A percentile compares a stretch with the other conserved stretches of the same genome.
phyloP scores from a whole-genome alignment of 257 asterid species.

The Capsicum chinense region DNA sequence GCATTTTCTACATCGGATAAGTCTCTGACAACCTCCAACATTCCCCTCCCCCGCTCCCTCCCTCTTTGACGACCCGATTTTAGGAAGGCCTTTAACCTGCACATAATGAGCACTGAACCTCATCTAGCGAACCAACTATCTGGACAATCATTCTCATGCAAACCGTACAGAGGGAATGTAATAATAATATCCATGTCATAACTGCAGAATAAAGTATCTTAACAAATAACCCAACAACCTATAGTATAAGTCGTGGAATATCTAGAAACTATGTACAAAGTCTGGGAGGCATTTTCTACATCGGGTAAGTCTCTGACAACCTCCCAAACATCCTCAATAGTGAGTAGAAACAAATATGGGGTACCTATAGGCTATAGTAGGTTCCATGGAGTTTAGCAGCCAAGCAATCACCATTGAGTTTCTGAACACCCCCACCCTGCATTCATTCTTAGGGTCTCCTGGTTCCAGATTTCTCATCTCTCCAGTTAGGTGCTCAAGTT shows the following conservation, averaged over 20 bases:
- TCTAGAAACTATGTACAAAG: not conserved
- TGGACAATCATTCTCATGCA: not conserved
- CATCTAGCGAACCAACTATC: not conserved
- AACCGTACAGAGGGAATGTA: not conserved
- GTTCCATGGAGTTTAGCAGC: conserved; percentile 21
- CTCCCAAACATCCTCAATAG: conserved; percentile 13
- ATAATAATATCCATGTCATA: not conserved
- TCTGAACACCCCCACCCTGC: not conserved
- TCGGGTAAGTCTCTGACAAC: not conserved
- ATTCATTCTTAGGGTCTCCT: not conserved
- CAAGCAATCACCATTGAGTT: conserved; percentile 13
- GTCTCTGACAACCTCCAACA: not conserved
- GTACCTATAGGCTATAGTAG: not conserved
- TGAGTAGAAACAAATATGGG: not conserved
- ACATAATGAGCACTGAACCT: not conserved
- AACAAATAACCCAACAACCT: not conserved
- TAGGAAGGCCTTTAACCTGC: not conserved
- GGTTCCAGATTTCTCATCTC: not conserved
- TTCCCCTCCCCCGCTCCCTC: not conserved
- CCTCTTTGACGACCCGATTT: not conserved
- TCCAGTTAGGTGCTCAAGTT: not conserved
- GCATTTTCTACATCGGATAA: not conserved
- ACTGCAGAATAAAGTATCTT: not conserved
- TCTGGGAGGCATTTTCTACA: conserved; percentile 10
- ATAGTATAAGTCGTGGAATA: too few species aligned